These are phyloP conservation scores for Oryza rufipogon DNA, from an alignment of 176 grass and related monocot genomes.

Conservation along the genomic window DNA sequence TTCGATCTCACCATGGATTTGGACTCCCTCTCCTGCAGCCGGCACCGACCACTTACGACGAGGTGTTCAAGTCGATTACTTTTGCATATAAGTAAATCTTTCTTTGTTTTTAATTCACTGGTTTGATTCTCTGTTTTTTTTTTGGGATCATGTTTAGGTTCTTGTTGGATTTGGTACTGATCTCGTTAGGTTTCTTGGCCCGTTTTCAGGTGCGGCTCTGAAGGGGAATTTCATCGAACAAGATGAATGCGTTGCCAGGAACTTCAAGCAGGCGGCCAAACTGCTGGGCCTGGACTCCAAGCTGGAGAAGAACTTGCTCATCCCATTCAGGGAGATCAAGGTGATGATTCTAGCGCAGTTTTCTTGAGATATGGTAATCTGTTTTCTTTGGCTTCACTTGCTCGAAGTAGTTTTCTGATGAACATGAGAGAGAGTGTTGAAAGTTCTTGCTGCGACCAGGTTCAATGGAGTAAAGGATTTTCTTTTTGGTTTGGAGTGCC, in stretches of 20 bases:
- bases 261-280: constrained; percentile 84
- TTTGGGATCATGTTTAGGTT: not conserved
- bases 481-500: constrained; percentile 19
- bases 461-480: not conserved
- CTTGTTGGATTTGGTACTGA: constrained; percentile 2
- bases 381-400: not conserved
- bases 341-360: constrained; percentile 26
- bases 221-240: constrained; percentile 35
- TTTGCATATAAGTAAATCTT: constrained; percentile 26
- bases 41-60: too few species aligned
- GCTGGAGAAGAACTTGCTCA: constrained; percentile 81
- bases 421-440: not conserved
- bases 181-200: not conserved
- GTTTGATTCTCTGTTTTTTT: constrained; percentile 17
- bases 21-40: too few species aligned
- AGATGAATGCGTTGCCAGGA: constrained; percentile 81
- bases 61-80: too few species aligned
- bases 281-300: constrained; percentile 79
- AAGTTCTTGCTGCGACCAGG: not conserved
- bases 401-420: not conserved
- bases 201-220: constrained; percentile 14
- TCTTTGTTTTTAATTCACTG: not conserved
- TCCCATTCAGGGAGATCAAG: constrained; percentile 93
- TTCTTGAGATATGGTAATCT: not conserved
- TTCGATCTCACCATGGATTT: too few species aligned